Base-by-base conservation (phyloP, 2,329 filamentous ascomycete genomes). In the Rutstroemia sp. region DNA sequence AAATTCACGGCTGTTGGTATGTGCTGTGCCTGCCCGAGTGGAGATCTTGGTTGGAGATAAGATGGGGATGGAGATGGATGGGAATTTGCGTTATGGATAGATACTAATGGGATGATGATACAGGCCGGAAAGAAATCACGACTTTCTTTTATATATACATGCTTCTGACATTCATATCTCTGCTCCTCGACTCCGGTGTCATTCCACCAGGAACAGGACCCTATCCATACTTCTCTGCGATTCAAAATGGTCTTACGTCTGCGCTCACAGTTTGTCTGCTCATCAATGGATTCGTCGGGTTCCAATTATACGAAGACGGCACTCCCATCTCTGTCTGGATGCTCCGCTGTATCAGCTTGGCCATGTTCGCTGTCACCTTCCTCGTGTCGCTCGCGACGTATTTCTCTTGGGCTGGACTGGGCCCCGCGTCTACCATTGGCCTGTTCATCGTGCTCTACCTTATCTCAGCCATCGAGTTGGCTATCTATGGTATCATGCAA, bases 141-240 rank as follows among this genome's bases (percentile, higher is more conserved):
- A 89, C 87, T 49, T 97, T 99, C 79, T 99, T 99, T 79, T 97
- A 97, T 77, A 79, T 95, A 62, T 99, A 95, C 77, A 88, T 96
- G 79, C 78, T 92, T 39, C 81, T 97, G 52, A 95, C 91, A 25
- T 87, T 94, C 71, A 79, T 88, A 68, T 96, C 92, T 8, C 83
- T 99, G 61, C 80, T 94, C 65, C 85, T 99, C 67, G 94, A 99
- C 69, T 88, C 92, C 52, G 94, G 94, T 51, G 94, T 97, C 49
- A 85, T 95, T 19, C 90, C 92, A 4, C 89, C 92, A 0, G 87
- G 88, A 56, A 90, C 86, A 52, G 78, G 75, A 2, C 81, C 90
- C 0, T 96, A 92, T 67, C 87, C 92, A 0, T 99, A 96, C 77
- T 96, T 99, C 69, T 88, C 90, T 62, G 88, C 91, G 10, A 82